These are phyloP conservation scores for Blastomyces parvus DNA, from an alignment of 2,329 filamentous ascomycete genomes.

Conservation along the genomic window DNA sequence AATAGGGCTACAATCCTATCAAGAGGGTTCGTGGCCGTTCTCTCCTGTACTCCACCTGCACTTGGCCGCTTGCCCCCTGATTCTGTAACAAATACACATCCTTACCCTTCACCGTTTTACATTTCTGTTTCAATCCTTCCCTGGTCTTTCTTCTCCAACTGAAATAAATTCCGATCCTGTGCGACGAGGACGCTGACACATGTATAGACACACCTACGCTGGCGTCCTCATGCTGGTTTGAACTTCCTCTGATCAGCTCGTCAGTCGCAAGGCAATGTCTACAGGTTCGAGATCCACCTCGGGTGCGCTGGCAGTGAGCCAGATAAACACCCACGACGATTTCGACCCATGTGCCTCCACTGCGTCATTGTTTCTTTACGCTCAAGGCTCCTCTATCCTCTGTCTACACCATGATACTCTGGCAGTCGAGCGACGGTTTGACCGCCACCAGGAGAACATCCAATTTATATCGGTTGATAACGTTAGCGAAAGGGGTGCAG, in stretches of 20 bases:
- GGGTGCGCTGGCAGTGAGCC: slow-evolving; percentile 39
- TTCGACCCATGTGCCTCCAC: slow-evolving; percentile 89
- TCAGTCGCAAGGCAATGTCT: slow-evolving; percentile 51
- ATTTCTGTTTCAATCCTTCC: not conserved
- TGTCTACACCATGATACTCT: slow-evolving; percentile 90
- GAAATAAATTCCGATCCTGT: not conserved
- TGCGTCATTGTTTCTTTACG: slow-evolving; percentile 80
- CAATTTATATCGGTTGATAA: slow-evolving; percentile 82
- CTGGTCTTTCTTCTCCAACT: not conserved
- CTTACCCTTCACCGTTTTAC: not conserved
- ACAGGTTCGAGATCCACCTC: slow-evolving; percentile 50
- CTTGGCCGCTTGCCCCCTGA: not conserved
- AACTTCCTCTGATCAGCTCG: slow-evolving; percentile 45
- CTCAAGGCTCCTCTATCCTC: slow-evolving; percentile 69
- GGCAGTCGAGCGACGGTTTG: slow-evolving; percentile 77
- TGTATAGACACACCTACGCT: slow-evolving; percentile 3
- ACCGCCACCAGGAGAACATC: slow-evolving; percentile 73
- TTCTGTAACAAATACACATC: slow-evolving; percentile 4
- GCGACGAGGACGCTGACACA: slow-evolving; percentile 6
- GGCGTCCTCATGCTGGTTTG: slow-evolving; percentile 6
- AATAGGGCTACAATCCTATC: not conserved
- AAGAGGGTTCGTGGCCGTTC: not conserved
- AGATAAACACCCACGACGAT: slow-evolving; percentile 34
- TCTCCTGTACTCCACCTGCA: not conserved
- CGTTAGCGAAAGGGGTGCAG: slow-evolving; percentile 74